These are phyloP conservation scores for Paraphaeosphaeria minitans DNA, from an alignment of 2,329 filamentous ascomycete genomes.

Conservation along the genomic window DNA sequence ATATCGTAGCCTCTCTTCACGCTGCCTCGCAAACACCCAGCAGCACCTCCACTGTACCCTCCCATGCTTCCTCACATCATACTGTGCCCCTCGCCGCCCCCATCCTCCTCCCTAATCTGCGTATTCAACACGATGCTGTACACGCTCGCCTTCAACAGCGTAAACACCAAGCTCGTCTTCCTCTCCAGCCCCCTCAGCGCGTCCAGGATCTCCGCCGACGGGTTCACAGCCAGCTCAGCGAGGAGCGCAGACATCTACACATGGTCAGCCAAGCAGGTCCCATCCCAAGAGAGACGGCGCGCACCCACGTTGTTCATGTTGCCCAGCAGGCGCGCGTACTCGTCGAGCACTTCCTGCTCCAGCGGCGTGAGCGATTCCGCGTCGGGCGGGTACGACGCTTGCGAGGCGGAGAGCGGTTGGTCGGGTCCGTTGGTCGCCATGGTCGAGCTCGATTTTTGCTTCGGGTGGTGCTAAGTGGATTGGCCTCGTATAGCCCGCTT, in stretches of 20 bases:
- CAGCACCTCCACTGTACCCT: not conserved
- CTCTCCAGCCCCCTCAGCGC: conserved; percentile 85
- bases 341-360: conserved; percentile 92
- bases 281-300: not conserved
- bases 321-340: conserved; percentile 83
- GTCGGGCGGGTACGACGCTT: conserved; percentile 13
- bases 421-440: conserved; percentile 25
- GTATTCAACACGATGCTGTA: conserved; percentile 99
- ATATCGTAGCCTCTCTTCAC: conserved; percentile 16
- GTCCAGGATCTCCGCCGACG: conserved; percentile 77
- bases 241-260: conserved; percentile 62
- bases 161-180: conserved; percentile 94
- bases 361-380: conserved; percentile 66
- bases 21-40: not conserved
- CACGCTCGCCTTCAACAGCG: conserved; percentile 94
- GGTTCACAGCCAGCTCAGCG: conserved; percentile 68
- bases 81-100: conserved; percentile 22
- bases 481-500: not conserved
- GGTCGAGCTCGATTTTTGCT: not conserved
- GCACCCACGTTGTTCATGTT: conserved; percentile 83
- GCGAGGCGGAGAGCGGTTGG: conserved; percentile 23
- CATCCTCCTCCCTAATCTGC: conserved; percentile 59
- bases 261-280: not conserved
- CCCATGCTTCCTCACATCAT: conserved; percentile 12
- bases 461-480: not conserved